Percentiles rank a stretch among this genome's conserved stretches.
These are phyloP conservation scores for Setaria italica DNA, from an alignment of 202 grass and related monocot genomes.

Conservation along the genomic window DNA sequence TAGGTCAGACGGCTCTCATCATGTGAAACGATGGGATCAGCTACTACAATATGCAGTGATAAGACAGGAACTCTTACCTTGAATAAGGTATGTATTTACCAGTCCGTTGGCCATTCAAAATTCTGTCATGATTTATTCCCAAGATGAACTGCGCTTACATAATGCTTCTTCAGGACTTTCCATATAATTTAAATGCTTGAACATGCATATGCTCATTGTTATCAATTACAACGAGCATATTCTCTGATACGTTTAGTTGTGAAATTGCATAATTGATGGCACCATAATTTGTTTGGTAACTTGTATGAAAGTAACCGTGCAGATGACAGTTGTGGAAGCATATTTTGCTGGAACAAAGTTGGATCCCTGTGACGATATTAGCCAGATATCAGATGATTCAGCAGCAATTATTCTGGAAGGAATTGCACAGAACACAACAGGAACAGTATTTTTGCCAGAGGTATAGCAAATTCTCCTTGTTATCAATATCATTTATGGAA, in stretches of 20 bases:
- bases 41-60: constrained; percentile 96
- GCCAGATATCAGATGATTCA: constrained; percentile 53
- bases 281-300: constrained; percentile 42
- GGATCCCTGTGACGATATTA: constrained; percentile 57
- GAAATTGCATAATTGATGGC: background rate
- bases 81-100: constrained; percentile 72
- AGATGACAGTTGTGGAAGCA: constrained; percentile 93
- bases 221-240: constrained; percentile 19
- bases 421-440: constrained; percentile 91
- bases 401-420: constrained; percentile 77
- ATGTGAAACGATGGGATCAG: constrained; percentile 98
- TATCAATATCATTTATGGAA: background rate
- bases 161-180: constrained; percentile 20
- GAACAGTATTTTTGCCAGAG: constrained; percentile 84
- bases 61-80: constrained; percentile 96
- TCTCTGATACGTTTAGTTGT: constrained; percentile 23
- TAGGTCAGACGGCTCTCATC: constrained; percentile 91
- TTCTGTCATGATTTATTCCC: constrained; percentile 38
- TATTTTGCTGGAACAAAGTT: constrained; percentile 73
- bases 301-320: constrained; percentile 40
- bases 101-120: constrained; percentile 22
- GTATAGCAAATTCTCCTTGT: constrained; percentile 38
- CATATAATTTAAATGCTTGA: constrained; percentile 26
- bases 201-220: constrained; percentile 11
- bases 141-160: constrained; percentile 2